These are phyloP conservation scores for Mastigamoeba balamuthi DNA, from an alignment of 78 protist genomes.

Conservation along the genomic window DNA sequence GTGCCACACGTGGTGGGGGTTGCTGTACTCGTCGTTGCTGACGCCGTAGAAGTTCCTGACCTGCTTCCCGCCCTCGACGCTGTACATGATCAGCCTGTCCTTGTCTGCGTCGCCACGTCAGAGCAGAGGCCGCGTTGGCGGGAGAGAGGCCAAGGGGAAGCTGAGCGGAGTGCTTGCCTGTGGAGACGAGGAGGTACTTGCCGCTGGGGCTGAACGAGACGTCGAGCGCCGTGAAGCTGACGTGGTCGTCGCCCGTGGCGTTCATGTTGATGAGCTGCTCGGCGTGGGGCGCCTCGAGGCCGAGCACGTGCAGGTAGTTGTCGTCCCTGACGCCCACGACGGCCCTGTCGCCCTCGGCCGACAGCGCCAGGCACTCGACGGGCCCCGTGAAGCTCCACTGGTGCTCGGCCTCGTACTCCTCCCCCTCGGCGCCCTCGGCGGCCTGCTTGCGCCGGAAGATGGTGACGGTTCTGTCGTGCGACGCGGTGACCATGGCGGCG, in stretches of 20 bases:
- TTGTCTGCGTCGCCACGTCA: constrained; percentile 3
- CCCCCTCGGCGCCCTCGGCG: background rate
- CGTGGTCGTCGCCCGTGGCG: background rate
- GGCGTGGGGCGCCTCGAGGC: background rate
- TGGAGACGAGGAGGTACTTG: constrained; percentile 13
- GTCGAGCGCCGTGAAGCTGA: constrained; percentile 8
- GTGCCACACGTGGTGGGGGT: background rate
- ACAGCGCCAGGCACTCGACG: background rate
- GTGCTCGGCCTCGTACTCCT: background rate
- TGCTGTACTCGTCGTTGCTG: background rate
- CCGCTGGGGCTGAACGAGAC: background rate
- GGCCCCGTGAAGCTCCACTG: background rate
- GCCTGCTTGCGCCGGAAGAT: background rate
- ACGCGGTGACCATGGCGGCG: too few relatives aligned
- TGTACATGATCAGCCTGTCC: background rate
- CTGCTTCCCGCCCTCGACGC: background rate
- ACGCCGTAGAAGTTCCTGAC: constrained; percentile 3
- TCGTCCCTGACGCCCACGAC: constrained; percentile 1
- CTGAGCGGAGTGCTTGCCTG: too few relatives aligned
- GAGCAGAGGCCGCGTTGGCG: too few relatives aligned
- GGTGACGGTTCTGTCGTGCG: too few relatives aligned
- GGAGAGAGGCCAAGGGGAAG: too few relatives aligned
- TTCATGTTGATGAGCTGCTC: background rate
- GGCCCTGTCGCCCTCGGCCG: background rate
- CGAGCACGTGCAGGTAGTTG: background rate